Base-by-base conservation (phyloP, 2,329 filamentous ascomycete genomes). In the Orbilia blumenaviensis region DNA sequence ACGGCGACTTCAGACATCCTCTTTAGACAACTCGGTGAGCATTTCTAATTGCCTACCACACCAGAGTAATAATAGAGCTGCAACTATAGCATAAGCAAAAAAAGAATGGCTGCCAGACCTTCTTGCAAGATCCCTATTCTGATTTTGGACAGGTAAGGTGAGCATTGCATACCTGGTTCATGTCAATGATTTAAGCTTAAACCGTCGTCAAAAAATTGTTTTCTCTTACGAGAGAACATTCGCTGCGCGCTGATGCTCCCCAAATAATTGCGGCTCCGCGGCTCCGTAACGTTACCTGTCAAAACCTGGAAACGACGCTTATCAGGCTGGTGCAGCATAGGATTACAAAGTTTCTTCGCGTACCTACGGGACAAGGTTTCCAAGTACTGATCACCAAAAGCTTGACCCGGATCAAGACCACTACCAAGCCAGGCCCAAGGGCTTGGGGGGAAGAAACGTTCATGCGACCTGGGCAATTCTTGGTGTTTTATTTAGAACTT, bases 1-100 rank as follows among this genome's bases (percentile, higher is more conserved):
- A 38, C 27, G 58, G 60, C 60, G 27, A 66, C 42, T 71, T 52
- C 60, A 38, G 44, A 56, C 66, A 69, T 62, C 66, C 66, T 71
- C 34, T 63, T 63, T 62, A 14, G 21, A 68, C 72, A 64, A 60
- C 58, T 41, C 64, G 10, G 64, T 69, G 41, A 76, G 72, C 46
- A 76, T 76, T 76, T 76, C 72, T 76, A 76, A 76, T 76, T 76
- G 14, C 52, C 64, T 64, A 60, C 54, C 64, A 58, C 64, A 76
- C 64, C 71, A 69, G 48, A 76, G 9, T 56, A 75, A 67, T 44
- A 68, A 56, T 54, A 54, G 54, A 54, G 48, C 34, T 6, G 7
- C 38, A 29, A 38, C 48, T 69, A 63, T 58, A 69, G 9, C 48
- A 76, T 16, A 64, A 76, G 46, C 46, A 68, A 68, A 50, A 64